Evolutionary conservation across 495 filamentous ascomycete genomes (phyloP).

Genomic region (Annulohypoxylon stygium): DNA sequence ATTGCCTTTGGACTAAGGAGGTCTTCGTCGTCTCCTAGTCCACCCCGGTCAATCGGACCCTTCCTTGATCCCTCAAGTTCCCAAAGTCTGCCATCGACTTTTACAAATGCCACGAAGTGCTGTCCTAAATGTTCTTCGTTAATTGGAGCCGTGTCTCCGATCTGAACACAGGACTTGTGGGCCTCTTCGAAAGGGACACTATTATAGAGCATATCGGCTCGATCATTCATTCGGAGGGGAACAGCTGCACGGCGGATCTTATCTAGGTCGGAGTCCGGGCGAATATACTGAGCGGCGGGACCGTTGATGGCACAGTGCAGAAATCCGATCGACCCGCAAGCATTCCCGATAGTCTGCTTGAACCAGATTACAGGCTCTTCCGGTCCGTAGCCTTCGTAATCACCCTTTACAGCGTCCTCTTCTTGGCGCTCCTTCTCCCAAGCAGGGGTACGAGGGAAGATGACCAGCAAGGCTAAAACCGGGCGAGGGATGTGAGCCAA

Average conservation of each 20-base stretch:
- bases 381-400: constrained; percentile 47
- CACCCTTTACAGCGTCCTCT: constrained; percentile 66
- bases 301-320: constrained; percentile 67
- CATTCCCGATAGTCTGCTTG: constrained; percentile 83
- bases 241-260: constrained; percentile 59
- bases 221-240: constrained; percentile 62
- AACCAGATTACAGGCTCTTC: constrained; percentile 74
- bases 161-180: constrained; percentile 72
- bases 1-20: constrained; percentile 75
- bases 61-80: constrained; percentile 81
- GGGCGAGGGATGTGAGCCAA: constrained; percentile 80
- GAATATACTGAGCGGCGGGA: constrained; percentile 63
- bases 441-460: constrained; percentile 74
- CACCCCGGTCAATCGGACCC: constrained; percentile 79
- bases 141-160: constrained; percentile 73
- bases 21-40: constrained; percentile 73
- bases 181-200: constrained; percentile 75
- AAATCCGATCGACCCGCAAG: constrained; percentile 81
- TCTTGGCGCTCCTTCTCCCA: constrained; percentile 69
- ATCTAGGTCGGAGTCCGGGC: constrained; percentile 57
- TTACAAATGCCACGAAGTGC: constrained; percentile 85
- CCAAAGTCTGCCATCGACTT: constrained; percentile 77
- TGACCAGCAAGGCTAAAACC: constrained; percentile 79
- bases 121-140: constrained; percentile 64
- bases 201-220: constrained; percentile 80